A percentile compares a stretch with the other conserved stretches of the same genome.
These are phyloP conservation scores for Cryptococcus jaspeensis DNA, from an alignment of 1,284 basidiomycete genomes.

Conservation along the genomic window DNA sequence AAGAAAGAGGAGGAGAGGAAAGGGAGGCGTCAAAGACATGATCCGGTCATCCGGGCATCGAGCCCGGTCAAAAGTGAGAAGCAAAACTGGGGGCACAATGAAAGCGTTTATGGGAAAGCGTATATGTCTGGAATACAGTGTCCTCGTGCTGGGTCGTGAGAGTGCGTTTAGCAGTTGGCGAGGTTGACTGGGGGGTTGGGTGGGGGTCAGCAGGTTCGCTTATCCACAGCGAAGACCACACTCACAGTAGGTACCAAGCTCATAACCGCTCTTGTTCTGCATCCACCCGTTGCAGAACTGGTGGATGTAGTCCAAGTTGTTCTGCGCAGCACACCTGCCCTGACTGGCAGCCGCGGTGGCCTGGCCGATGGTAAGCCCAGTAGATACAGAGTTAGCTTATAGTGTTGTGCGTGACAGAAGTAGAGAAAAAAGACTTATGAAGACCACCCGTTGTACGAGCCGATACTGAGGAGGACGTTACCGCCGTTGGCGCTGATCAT, in stretches of 20 bases:
- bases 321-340: conserved; percentile 63
- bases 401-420: no score
- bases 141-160: neutral
- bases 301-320: conserved; percentile 60
- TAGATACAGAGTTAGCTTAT: neutral
- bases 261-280: conserved; percentile 63
- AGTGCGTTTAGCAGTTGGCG: conserved; percentile 17
- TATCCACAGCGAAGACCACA: no score
- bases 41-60: conserved; percentile 5
- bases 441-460: conserved; percentile 77
- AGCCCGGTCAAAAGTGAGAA: conserved; percentile 7
- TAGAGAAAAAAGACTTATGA: no score
- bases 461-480: conserved; percentile 63
- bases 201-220: neutral
- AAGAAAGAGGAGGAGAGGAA: neutral
- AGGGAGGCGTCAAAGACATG: neutral
- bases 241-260: conserved; percentile 62
- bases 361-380: conserved; percentile 61
- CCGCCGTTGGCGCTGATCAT: conserved; percentile 60
- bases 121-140: neutral
- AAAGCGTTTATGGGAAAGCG: neutral
- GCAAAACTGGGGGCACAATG: neutral
- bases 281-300: conserved; percentile 79
- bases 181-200: conserved; percentile 24
- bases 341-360: conserved; percentile 60